Conservation (phyloP, 306 rosid genomes). For the Prinsepia uniflora region DNA sequence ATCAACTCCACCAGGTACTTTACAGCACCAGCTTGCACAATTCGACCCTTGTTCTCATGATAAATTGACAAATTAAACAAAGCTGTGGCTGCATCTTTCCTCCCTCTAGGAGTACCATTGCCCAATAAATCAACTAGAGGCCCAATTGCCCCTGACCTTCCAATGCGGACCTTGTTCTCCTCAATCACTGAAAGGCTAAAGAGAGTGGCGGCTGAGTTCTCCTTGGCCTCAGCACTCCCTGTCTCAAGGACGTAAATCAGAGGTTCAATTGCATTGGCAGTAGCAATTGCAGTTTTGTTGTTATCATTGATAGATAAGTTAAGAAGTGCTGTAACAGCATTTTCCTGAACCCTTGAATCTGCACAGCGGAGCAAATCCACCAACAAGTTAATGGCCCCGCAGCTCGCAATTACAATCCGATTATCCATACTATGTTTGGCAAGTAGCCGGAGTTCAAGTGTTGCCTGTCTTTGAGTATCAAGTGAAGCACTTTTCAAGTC, state of each 20-base stretch:
- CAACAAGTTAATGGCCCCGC: slow-evolving; percentile 73
- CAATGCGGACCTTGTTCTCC: slow-evolving; percentile 82
- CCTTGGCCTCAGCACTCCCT: slow-evolving; percentile 94
- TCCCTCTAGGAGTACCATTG: slow-evolving; percentile 92
- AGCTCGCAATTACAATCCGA: slow-evolving; percentile 80
- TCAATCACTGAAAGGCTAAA: slow-evolving; percentile 91
- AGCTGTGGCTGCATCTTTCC: slow-evolving; percentile 97
- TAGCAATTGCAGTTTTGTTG: slow-evolving; percentile 75
- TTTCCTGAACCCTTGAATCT: slow-evolving; percentile 71
- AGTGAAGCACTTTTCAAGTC: slow-evolving; percentile 57
- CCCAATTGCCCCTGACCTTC: slow-evolving; percentile 84
- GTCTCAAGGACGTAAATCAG: slow-evolving; percentile 76
- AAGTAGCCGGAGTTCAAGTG: slow-evolving; percentile 69
- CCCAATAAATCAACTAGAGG: slow-evolving; percentile 92
- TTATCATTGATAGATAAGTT: slow-evolving; percentile 85
- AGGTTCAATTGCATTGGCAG: slow-evolving; percentile 82
- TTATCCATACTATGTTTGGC: slow-evolving; percentile 84
- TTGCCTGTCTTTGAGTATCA: slow-evolving; percentile 73
- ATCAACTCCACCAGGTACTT: slow-evolving; percentile 88
- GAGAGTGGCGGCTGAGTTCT: slow-evolving; percentile 97
- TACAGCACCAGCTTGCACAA: slow-evolving; percentile 94
- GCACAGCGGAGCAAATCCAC: slow-evolving; percentile 65
- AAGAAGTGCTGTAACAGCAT: slow-evolving; percentile 93
- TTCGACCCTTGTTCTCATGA: slow-evolving; percentile 81
- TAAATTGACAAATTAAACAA: slow-evolving; percentile 84